Evolutionary conservation across 345 rosid genomes (phyloP), one percentile per base, ranked within the genome.

Genomic region (Lumnitzera littorea): DNA sequence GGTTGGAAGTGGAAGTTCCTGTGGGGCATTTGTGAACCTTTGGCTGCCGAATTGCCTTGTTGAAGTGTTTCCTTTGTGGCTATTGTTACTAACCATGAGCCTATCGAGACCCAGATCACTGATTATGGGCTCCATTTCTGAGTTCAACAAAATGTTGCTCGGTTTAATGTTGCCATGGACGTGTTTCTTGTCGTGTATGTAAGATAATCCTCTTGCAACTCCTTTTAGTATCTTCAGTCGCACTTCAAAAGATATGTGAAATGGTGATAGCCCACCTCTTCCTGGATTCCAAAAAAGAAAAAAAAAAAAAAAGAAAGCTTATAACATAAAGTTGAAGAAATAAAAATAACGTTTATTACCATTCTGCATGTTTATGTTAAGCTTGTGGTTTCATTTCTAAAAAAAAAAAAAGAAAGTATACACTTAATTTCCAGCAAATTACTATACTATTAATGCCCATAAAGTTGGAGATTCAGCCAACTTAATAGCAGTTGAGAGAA

Each of bases 151-250:
- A 64, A 92, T 89, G 76, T 82, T 92, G 74, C 55, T 77, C 1
- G 97, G 96, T 67, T 85, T 87, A 59, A 92, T 66, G 67, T 81
- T 84, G 60, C 91, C 99, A 58, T 92, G 99, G 24, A 80, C 86
- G 8, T 72, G 78, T 62, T 89, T 92, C 82, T 85, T 89, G 60
- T 89, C 96, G 24, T 82, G 91, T 61, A 92, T 70, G 81, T 77
- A 82, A 67, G 86, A 78, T 6, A 92, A 62, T 12, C 96, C 96
- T 20, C 87, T 69, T 29, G 96, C 97, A 24, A 89, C 60, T 58
- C 97, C 97, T 76, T 74, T 77, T 53, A 86, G 96, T 67, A 92
- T 87, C 81, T 81, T 87, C 46, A 89, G 63, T 74, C 97, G 81
- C 51, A 74, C 65, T 46, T 84, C 82, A 2, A 85, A 70, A 15